Base-by-base conservation (phyloP, 2,329 filamentous ascomycete genomes). In the Dactylellina cionopaga region DNA sequence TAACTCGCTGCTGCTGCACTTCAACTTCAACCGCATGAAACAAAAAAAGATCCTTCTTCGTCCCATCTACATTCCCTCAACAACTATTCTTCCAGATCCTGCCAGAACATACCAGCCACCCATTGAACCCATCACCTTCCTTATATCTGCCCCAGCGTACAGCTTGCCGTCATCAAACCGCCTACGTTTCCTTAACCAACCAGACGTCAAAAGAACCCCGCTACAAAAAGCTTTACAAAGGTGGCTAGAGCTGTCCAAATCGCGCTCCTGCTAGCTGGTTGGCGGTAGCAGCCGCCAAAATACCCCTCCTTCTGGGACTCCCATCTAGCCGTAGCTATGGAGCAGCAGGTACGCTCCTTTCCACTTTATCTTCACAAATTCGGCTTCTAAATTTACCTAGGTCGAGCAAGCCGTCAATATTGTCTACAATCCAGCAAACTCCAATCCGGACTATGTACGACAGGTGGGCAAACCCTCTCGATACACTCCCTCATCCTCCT, bases 341-440 rank as follows among this genome's bases (percentile, higher is more conserved):
- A 71, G 51, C 51, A 71, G 39, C 66, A 71, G 66, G 66, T 63
- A 52, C 1, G 39, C 19, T 33, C 25, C 13, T 13, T 5, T 44
- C 15, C 9, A 10, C 1, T 22, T 3, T 37, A 19, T 37, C 25
- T 31, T 44, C 27, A 7, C 24, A 22, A 13, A 10, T 43, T 24
- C 39, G 22, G 47, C 11, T 24, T 47, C 24, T 37, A 17, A 19
- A 10, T 54, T 25, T 33, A 15, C 39, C n/a, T 15, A 72, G 68
- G 68, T 72, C 52, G 68, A 72, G 39, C 68, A 72, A 65, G 68
- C 68, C 43, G 59, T 72, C 47, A 63, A 72, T 25, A 72, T 72
- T 35, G 68, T 72, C 68, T 72, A 72, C 31, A 55, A 72, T 54
- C 68, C 68, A 22, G 52, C 44, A 7, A 39, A 46, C 37, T 54